phyloP scores from a whole-genome alignment of 2,329 filamentous ascomycete genomes.

The Botrytis squamosa region DNA sequence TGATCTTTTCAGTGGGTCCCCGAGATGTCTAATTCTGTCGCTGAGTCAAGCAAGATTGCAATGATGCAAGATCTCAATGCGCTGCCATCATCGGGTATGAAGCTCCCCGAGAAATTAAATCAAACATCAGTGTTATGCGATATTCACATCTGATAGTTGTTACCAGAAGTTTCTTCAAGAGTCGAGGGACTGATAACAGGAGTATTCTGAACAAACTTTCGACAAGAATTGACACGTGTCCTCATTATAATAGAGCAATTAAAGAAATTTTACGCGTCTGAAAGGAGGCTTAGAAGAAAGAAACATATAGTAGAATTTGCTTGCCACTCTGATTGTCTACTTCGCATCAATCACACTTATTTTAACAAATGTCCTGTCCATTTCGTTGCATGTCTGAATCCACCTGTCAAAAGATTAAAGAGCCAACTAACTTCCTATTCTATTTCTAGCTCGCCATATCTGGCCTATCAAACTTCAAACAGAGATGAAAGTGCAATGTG shows the following conservation, averaged over 20 bases:
- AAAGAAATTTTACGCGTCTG: not conserved
- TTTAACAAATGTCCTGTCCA: too few species aligned
- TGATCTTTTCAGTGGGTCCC: too few species aligned
- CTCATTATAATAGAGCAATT: not conserved
- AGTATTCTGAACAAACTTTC: not conserved
- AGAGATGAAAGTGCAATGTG: rapidly evolving
- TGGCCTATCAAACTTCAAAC: not conserved
- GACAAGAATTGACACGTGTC: not conserved
- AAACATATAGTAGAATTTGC: not conserved
- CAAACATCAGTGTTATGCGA: not conserved
- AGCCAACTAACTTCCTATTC: not conserved
- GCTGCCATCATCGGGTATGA: not conserved
- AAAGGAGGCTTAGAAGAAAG: not conserved
- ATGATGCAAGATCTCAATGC: not conserved
- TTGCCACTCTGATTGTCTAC: not conserved
- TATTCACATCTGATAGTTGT: not conserved
- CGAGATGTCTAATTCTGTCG: not conserved
- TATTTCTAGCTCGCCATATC: not conserved
- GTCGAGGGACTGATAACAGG: not conserved
- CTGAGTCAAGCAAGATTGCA: not conserved
- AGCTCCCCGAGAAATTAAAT: not conserved
- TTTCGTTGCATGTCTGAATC: not conserved
- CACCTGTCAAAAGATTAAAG: not conserved
- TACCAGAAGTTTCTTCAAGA: not conserved
- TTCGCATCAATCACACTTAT: not conserved